Evolutionary conservation across 805 yeast species (phyloP).

Genomic region (Wickerhamiella parazyma): DNA sequence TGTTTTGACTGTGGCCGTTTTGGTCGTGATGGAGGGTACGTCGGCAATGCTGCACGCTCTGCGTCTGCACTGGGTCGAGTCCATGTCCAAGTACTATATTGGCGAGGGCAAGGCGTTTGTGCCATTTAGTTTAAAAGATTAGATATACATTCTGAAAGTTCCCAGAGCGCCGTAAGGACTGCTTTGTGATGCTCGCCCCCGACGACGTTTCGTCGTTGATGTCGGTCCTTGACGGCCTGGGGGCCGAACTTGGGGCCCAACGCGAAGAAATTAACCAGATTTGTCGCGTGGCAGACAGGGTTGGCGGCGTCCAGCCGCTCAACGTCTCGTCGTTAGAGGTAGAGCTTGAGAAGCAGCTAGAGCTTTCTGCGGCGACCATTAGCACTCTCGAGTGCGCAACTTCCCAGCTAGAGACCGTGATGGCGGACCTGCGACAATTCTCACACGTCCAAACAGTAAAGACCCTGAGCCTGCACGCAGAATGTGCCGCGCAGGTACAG

Average conservation of each 20-base stretch:
- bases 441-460: constrained; percentile 1
- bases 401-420: constrained; percentile 2
- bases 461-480: constrained; percentile 9
- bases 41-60: constrained; percentile 98
- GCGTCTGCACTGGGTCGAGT: constrained; percentile 98
- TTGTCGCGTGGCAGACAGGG: constrained; percentile 14
- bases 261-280: constrained; percentile 17
- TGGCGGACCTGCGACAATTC: constrained; percentile 7
- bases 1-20: constrained; percentile 71
- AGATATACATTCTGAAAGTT: not conserved
- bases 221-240: constrained; percentile 17
- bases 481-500: constrained; percentile 7
- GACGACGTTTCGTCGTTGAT: constrained; percentile 15
- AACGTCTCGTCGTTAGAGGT: constrained; percentile 7
- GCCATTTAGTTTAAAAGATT: constrained; percentile 58
- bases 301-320: constrained; percentile 15
- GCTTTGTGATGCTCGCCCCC: not conserved
- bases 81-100: constrained; percentile 94
- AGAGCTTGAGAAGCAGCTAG: constrained; percentile 8
- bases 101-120: constrained; percentile 89
- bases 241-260: constrained; percentile 15
- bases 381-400: constrained; percentile 3
- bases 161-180: no score
- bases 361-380: constrained; percentile 9
- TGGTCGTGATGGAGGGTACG: constrained; percentile 97